Evolutionary conservation across 192 early-diverging fungal species (phyloP).

Genomic region (Podila clonocystis): DNA sequence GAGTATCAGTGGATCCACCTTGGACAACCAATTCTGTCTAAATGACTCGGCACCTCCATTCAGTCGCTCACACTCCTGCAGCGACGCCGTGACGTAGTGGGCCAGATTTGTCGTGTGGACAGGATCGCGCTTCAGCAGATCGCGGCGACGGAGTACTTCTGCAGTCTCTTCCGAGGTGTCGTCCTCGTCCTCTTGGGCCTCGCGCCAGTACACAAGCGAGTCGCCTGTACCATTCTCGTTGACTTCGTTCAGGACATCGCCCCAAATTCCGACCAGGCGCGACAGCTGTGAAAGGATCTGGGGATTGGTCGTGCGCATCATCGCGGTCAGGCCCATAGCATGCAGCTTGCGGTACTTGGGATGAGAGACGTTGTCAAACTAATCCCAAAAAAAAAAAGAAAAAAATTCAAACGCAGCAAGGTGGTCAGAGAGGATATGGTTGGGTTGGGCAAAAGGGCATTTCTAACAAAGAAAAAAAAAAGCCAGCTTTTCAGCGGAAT

Average conservation of each 20-base stretch:
- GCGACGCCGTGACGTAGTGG: slow-evolving; percentile 59
- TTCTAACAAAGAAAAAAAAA: not conserved
- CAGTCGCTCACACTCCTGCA: slow-evolving; percentile 58
- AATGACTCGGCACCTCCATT: slow-evolving; percentile 58
- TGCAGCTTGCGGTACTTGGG: slow-evolving; percentile 72
- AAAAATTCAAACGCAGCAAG: not conserved
- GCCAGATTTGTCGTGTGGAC: slow-evolving; percentile 66
- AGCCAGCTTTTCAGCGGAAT: not conserved
- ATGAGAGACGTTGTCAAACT: slow-evolving; percentile 84
- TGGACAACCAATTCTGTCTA: slow-evolving; percentile 50
- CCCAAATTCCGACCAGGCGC: slow-evolving; percentile 65
- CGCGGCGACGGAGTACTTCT: slow-evolving; percentile 61
- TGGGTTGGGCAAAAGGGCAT: not conserved
- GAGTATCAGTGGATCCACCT: slow-evolving; percentile 56
- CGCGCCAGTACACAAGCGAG: slow-evolving; percentile 68
- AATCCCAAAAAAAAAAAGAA: not conserved
- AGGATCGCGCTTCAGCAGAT: slow-evolving; percentile 66
- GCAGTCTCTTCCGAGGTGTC: slow-evolving; percentile 58
- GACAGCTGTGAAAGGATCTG: slow-evolving; percentile 57
- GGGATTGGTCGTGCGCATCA: slow-evolving; percentile 62
- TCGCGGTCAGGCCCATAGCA: slow-evolving; percentile 67
- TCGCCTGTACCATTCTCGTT: slow-evolving; percentile 68
- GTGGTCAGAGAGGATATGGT: not conserved
- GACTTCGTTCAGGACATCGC: slow-evolving; percentile 71
- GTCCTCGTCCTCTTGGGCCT: slow-evolving; percentile 60